Base-by-base conservation (phyloP, 805 yeast species). In the Deakozyma indianensis region DNA sequence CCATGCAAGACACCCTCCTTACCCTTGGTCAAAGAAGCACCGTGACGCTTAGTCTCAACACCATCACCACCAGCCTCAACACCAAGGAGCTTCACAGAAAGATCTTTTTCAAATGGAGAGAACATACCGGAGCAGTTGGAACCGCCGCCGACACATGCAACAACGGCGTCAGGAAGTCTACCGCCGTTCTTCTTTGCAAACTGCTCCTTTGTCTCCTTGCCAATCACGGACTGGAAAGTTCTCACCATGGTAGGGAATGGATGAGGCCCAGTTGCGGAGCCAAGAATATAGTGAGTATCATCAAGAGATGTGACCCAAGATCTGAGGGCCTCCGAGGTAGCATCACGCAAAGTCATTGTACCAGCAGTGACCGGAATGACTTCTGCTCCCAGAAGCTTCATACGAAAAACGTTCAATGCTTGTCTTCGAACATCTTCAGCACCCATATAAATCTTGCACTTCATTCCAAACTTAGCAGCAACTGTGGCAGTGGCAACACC, bases 11-110 rank as follows among this genome's bases (percentile, higher is more conserved):
- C 97, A 70, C 99, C 99, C 3, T 94, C 94, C 50, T 75, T 72
- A 59, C 99, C 99, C 28, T 74, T 95, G n/a, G 95, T 78, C 56
- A 92, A 73, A 15, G 97, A 88, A 23, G 98, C 98, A 42, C 95
- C 84, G 64, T 92, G 97, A 56, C 75, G 71, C n/a, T 71, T 75
- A 23, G 96, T 81, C 58, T 85, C 86, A 44, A 90, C 53, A 61
- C 99, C 99, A 55, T 85, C 94, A 65, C 99, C 99, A 63, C 96
- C 99, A 43, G 99, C 99, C 69, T 92, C 99, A 49, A 88, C 86
- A 63, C 99, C 99, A 24, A 88, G 67, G 60, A 92, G 69, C 59
- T 75, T 77, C 41, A 92, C 99, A 5, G 75, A 68, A 15, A 61
- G 52, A 61, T 87, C 96, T 16, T 84, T 69, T 61, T 86, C 94